Evolutionary conservation across 345 rosid genomes (phyloP).

Genomic region (Gossypium herbaceum): DNA sequence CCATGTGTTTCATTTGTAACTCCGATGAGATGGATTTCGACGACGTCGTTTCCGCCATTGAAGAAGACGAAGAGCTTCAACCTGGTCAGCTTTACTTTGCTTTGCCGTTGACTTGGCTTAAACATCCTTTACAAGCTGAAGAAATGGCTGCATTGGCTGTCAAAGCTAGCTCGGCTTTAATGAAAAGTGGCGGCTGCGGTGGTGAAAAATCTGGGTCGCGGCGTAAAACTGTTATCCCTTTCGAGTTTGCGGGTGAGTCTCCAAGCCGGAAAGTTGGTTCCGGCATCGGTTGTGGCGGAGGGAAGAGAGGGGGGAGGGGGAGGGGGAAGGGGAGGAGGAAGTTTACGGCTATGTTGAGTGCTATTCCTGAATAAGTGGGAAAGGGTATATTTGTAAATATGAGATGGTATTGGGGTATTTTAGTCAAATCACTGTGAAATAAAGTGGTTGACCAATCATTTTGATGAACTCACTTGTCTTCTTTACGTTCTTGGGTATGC

Average conservation of each 20-base stretch:
- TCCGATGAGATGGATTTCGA: constrained; percentile 96
- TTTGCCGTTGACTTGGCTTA: constrained; percentile 58
- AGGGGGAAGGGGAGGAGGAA: constrained; percentile 36
- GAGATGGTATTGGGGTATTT: constrained; percentile 17
- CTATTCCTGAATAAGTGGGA: constrained; percentile 59
- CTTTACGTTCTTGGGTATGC: not conserved
- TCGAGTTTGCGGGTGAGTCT: constrained; percentile 27
- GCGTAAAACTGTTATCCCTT: constrained; percentile 33
- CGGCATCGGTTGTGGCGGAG: constrained; percentile 27
- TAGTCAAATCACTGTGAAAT: constrained; percentile 15
- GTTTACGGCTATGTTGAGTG: constrained; percentile 53
- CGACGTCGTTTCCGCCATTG: constrained; percentile 57
- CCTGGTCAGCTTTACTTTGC: constrained; percentile 89
- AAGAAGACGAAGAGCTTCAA: constrained; percentile 69
- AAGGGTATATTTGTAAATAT: constrained; percentile 26
- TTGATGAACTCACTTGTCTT: not conserved
- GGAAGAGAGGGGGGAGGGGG: constrained; percentile 26
- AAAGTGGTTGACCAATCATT: not conserved
- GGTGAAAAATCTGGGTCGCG: constrained; percentile 28
- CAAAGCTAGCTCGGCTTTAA: constrained; percentile 85
- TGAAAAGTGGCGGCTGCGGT: constrained; percentile 31
- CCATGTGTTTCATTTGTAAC: constrained; percentile 73
- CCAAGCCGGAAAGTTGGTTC: constrained; percentile 15
- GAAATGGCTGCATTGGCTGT: constrained; percentile 99
- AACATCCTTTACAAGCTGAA: constrained; percentile 61